Evolutionary conservation across 805 yeast genomes (phyloP).

Genomic region (Saccharomycopsis vini): DNA sequence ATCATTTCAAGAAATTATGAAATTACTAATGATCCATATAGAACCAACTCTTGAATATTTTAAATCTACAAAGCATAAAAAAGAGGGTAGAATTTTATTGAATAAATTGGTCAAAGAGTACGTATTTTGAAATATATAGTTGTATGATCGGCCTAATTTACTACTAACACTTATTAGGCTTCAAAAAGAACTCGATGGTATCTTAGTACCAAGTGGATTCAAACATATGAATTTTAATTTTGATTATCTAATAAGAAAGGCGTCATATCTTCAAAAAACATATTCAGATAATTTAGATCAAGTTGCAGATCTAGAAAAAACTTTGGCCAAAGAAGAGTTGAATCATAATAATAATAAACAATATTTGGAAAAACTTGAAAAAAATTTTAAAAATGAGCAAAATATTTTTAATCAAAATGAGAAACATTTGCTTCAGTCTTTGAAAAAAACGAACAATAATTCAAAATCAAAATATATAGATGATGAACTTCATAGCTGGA

Average conservation of each 20-base stretch:
- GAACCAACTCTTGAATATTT: conserved; percentile 12
- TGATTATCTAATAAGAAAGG: conserved; percentile 7
- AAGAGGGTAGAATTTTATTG: conserved; percentile 6
- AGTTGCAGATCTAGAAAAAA: conserved; percentile 9
- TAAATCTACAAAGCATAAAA: conserved; percentile 6
- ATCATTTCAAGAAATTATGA: conserved; percentile 6
- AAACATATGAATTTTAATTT: conserved; percentile 7
- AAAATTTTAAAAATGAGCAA: conserved; percentile 1
- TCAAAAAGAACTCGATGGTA: conserved; percentile 8
- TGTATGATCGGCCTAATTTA: too few species aligned
- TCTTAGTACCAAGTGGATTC: conserved; percentile 15
- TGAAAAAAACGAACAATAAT: neutral
- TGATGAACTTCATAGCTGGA: neutral
- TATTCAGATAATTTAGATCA: conserved; percentile 10
- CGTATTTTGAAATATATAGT: neutral
- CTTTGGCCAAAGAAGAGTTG: conserved; percentile 4
- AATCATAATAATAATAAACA: conserved; percentile 4
- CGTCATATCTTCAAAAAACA: conserved; percentile 5
- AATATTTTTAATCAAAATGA: neutral
- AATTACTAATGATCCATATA: conserved; percentile 3
- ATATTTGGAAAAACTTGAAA: conserved; percentile 10
- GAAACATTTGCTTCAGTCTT: neutral
- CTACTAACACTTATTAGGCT: too few species aligned
- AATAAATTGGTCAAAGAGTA: neutral
- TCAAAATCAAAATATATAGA: neutral